Evolutionary conservation across 345 rosid genomes (phyloP).

Genomic region (Brassica carinata): DNA sequence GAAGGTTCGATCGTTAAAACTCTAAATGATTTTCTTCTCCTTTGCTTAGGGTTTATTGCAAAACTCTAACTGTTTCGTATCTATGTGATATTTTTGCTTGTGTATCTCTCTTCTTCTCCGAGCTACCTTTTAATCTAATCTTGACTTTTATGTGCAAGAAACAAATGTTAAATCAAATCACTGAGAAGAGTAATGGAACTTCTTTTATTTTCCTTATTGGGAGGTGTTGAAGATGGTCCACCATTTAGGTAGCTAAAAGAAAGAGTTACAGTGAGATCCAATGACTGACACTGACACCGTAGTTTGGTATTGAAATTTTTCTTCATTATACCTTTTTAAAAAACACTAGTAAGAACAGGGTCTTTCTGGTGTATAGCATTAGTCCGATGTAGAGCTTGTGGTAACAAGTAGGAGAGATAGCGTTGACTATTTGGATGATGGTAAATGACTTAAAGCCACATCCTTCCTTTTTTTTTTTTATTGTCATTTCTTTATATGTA

Average conservation of each 20-base stretch:
- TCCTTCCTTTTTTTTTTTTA: background rate
- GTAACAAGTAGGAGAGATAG: conserved; percentile 27
- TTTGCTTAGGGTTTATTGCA: conserved; percentile 3
- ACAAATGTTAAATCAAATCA: conserved; percentile 37
- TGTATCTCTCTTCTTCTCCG: conserved; percentile 11
- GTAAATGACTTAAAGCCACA: conserved; percentile 20
- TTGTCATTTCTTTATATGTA: background rate
- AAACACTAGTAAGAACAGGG: conserved; percentile 33
- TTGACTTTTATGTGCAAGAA: conserved; percentile 25
- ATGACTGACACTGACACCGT: conserved; percentile 37
- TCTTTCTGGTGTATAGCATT: conserved; percentile 22
- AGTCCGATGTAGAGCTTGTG: conserved; percentile 30
- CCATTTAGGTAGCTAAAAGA: conserved; percentile 40
- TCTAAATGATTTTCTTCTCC: background rate
- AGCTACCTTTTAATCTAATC: conserved; percentile 14
- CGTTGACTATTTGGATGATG: conserved; percentile 36
- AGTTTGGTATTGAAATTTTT: conserved; percentile 10
- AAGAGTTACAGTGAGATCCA: conserved; percentile 38
- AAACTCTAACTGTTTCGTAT: background rate
- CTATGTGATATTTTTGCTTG: conserved; percentile 11
- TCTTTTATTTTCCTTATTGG: conserved; percentile 16
- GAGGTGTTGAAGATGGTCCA: conserved; percentile 42
- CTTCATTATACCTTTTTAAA: conserved; percentile 10
- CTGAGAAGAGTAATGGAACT: background rate
- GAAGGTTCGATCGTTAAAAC: conserved; percentile 22